Evolutionary conservation across 768 basidiomycete genomes (phyloP), one percentile per base, ranked within the genome.

Genomic region (Pleurotus giganteus): DNA sequence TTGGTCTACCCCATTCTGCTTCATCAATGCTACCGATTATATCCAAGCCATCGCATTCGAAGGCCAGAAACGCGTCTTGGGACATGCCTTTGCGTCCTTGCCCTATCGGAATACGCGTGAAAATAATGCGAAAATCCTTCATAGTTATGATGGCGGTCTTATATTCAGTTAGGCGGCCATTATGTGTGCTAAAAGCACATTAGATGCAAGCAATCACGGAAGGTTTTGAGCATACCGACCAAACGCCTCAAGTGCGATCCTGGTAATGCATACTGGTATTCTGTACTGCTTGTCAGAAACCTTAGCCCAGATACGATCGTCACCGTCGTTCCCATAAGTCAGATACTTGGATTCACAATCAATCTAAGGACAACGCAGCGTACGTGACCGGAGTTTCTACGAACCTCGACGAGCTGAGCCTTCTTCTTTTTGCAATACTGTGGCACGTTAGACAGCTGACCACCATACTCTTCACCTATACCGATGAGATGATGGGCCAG

Each of bases 391-490:
- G 32, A 8, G 39, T 5, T 2, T 12, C n/a, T 21, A 34, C 69
- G 43, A 45, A 82, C 88, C 68, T 86, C 78, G 42, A 75, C 70
- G 21, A 89, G 69, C 56, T 89, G 88, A 0, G 81, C 82, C 58
- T 75, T 85, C 61, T 73, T 81, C 43, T 69, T 74, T 57, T 73
- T 77, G 11, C 53, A 15, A 27, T 64, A 62, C 0, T 53, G 42
- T 1, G 77, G 75, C 12, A 74, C 65, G 0, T 58, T 64, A 7
- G 65, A 57, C 12, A 82, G 49, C 32, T 79, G 69, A 5, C 70
- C 77, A 5, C 86, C 86, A 56, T 80, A 67, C 1, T 69, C 71
- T 61, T 85, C 80, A 0, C 80, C 84, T 11, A 79, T 61, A 6
- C 65, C 61, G 23, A 80, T 61, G 41, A 89, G 63, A 59, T 87